A percentile compares a stretch with the other conserved stretches of the same genome.
These are phyloP conservation scores for Sporothrix phasma DNA, from an alignment of 2,329 filamentous ascomycete genomes.

Conservation along the genomic window DNA sequence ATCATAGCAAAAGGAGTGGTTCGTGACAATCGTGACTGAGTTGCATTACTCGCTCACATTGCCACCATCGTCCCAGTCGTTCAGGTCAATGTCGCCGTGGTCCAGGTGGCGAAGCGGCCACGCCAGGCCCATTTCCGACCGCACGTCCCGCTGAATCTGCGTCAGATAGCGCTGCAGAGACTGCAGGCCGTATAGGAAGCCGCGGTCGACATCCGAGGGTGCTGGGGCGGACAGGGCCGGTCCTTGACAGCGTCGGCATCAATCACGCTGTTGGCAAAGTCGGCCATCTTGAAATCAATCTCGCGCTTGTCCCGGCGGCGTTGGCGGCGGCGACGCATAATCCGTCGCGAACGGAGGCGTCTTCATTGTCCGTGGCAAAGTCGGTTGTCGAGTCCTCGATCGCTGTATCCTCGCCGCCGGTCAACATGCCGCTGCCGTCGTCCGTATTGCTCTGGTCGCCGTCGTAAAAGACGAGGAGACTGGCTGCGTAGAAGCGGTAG, in stretches of 20 bases:
- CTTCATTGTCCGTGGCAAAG: constrained; percentile 48
- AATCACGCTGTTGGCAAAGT: constrained; percentile 96
- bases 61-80: constrained; percentile 23
- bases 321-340: constrained; percentile 15
- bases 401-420: constrained; percentile 43
- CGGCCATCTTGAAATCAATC: constrained; percentile 93
- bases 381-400: constrained; percentile 50
- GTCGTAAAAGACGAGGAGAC: constrained; percentile 91
- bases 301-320: constrained; percentile 38
- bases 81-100: constrained; percentile 9
- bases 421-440: constrained; percentile 20
- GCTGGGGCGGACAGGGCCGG: constrained; percentile 67
- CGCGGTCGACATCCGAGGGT: constrained; percentile 76
- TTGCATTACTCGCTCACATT: constrained; percentile 26
- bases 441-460: constrained; percentile 51
- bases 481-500: constrained; percentile 92
- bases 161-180: constrained; percentile 77
- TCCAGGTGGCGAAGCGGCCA: constrained; percentile 15
- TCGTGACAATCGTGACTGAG: background rate
- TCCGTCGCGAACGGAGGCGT: constrained; percentile 22
- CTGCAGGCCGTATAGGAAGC: constrained; percentile 76
- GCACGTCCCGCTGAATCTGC: constrained; percentile 71
- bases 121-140: constrained; percentile 39
- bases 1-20: background rate
- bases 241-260: constrained; percentile 59